These are phyloP conservation scores for Lactarius evosmus DNA, from an alignment of 768 basidiomycete species.

Conservation along the genomic window DNA sequence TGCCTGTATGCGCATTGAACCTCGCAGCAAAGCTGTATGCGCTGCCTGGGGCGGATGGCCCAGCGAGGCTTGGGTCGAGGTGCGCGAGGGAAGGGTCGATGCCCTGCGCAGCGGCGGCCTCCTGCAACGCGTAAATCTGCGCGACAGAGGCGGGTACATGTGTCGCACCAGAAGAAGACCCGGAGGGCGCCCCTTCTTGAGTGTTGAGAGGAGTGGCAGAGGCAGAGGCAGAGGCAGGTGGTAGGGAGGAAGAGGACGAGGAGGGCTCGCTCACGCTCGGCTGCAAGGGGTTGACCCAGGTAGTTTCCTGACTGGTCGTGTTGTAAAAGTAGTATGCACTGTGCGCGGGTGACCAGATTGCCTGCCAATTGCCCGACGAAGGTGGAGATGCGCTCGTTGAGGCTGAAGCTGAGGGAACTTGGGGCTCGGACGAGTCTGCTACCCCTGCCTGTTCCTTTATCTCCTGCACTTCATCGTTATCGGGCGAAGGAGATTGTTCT, in stretches of 20 bases:
- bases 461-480: background rate
- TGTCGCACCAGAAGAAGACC: slow-evolving; percentile 33
- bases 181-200: slow-evolving; percentile 26
- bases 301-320: slow-evolving; percentile 68
- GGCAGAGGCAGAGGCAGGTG: slow-evolving; percentile 30
- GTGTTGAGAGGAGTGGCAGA: slow-evolving; percentile 31
- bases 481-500: slow-evolving; percentile 7
- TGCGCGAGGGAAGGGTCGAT: slow-evolving; percentile 81
- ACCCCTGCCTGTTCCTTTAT: background rate
- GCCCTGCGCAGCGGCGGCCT: slow-evolving; percentile 71
- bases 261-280: slow-evolving; percentile 23
- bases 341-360: slow-evolving; percentile 72
- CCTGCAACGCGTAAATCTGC: slow-evolving; percentile 50
- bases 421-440: no score
- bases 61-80: slow-evolving; percentile 68
- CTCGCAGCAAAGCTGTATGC: slow-evolving; percentile 55
- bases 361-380: slow-evolving; percentile 58
- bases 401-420: slow-evolving; percentile 16
- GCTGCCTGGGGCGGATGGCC: slow-evolving; percentile 37
- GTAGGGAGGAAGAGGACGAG: slow-evolving; percentile 16
- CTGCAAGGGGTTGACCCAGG: slow-evolving; percentile 77
- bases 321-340: slow-evolving; percentile 88
- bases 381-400: slow-evolving; percentile 20
- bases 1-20: slow-evolving; percentile 80
- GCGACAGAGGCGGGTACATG: slow-evolving; percentile 33